Conservation (phyloP, 202 grass and related monocot genomes). For the Thinopyrum obtusiflorum region DNA sequence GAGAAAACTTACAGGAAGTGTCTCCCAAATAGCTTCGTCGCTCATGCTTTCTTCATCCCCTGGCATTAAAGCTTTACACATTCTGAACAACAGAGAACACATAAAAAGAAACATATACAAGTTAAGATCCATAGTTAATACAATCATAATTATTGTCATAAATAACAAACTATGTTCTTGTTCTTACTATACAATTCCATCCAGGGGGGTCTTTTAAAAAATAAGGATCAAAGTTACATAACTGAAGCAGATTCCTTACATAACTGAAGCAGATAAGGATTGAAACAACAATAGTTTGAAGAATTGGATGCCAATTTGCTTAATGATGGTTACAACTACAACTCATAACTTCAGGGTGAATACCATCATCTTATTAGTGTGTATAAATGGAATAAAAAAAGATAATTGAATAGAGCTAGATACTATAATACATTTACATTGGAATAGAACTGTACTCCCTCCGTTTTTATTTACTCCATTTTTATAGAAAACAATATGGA, state of each 20-base stretch:
- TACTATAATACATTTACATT: background rate
- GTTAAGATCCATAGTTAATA: slow-evolving; percentile 16
- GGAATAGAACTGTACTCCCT: background rate
- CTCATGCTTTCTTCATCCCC: slow-evolving; percentile 97
- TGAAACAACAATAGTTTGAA: background rate
- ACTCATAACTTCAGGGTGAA: background rate
- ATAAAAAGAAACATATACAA: background rate
- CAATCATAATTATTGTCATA: slow-evolving; percentile 7
- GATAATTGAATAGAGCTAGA: background rate
- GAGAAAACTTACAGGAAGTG: slow-evolving; percentile 76
- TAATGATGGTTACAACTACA: background rate
- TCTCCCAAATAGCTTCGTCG: slow-evolving; percentile 91
- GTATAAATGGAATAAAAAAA: background rate
- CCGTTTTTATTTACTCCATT: too few relatives aligned
- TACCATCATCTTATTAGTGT: background rate
- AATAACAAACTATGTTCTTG: background rate
- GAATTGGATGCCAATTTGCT: background rate
- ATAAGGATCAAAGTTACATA: background rate
- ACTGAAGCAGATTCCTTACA: background rate
- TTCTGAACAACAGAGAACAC: slow-evolving; percentile 50
- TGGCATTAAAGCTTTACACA: slow-evolving; percentile 97
- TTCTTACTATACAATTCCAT: background rate
- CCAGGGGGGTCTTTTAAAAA: background rate
- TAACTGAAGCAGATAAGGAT: background rate
- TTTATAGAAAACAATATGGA: too few relatives aligned